phyloP scores from a whole-genome alignment of 441 rosid genomes.

The Syzygium syzygioides region DNA sequence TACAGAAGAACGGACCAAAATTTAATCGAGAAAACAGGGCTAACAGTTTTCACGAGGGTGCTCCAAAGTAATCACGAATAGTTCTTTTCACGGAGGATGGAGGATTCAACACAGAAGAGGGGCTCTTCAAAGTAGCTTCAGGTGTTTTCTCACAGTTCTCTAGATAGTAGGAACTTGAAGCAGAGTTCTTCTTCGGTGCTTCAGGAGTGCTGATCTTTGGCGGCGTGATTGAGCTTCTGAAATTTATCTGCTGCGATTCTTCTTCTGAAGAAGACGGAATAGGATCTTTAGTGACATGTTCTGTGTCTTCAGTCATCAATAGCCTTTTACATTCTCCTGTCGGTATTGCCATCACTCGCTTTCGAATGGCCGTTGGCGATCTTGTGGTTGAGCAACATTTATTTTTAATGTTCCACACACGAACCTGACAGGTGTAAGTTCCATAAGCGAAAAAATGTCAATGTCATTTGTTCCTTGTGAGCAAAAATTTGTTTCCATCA shows the following conservation, averaged over 20 bases:
- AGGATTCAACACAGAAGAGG: constrained; percentile 77
- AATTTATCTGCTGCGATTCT: constrained; percentile 9
- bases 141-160: constrained; percentile 49
- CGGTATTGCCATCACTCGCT: constrained; percentile 66
- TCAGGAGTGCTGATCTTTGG: constrained; percentile 53
- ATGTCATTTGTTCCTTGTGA: background rate
- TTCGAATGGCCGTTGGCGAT: constrained; percentile 41
- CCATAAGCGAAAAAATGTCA: background rate
- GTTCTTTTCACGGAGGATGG: constrained; percentile 88
- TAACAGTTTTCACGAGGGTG: constrained; percentile 21
- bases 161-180: constrained; percentile 21
- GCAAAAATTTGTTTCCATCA: background rate
- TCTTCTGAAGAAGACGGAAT: constrained; percentile 17
- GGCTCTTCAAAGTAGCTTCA: constrained; percentile 53
- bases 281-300: constrained; percentile 19
- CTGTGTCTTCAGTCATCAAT: constrained; percentile 28
- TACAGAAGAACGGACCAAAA: background rate
- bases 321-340: constrained; percentile 32
- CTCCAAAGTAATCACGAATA: constrained; percentile 76
- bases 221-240: constrained; percentile 16
- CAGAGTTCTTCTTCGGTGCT: constrained; percentile 32
- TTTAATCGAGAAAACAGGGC: background rate
- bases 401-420: constrained; percentile 60
- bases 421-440: constrained; percentile 35
- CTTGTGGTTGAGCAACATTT: constrained; percentile 25